Percentiles rank a stretch among this genome's conserved stretches.
Evolutionary conservation across 345 rosid genomes (phyloP).

Genomic region (Acer campestre): DNA sequence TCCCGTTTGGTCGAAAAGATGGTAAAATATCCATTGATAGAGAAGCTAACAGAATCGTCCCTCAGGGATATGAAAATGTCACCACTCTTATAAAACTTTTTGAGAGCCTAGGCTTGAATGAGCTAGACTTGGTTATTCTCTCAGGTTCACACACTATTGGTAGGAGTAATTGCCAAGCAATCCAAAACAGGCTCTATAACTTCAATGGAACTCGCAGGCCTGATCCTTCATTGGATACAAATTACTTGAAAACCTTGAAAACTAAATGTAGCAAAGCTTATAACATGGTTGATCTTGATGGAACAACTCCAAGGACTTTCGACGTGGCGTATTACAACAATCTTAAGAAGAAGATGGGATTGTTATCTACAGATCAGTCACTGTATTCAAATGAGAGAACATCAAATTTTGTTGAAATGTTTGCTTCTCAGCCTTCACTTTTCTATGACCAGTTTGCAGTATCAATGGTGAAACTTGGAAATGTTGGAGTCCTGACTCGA

Average conservation of each 20-base stretch:
- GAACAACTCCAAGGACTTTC: slow-evolving; percentile 34
- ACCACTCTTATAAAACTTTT: slow-evolving; percentile 24
- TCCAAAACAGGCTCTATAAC: slow-evolving; percentile 29
- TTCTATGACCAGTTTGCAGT: slow-evolving; percentile 55
- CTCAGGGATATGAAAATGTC: slow-evolving; percentile 30
- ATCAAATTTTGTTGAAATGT: slow-evolving; percentile 40
- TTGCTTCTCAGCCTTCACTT: slow-evolving; percentile 37
- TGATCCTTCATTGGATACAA: slow-evolving; percentile 22
- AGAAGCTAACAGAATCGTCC: slow-evolving; percentile 27
- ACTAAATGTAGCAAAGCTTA: slow-evolving; percentile 15
- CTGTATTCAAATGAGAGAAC: slow-evolving; percentile 49
- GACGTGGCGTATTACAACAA: slow-evolving; percentile 37
- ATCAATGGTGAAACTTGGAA: slow-evolving; percentile 63
- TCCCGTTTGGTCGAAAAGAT: slow-evolving; percentile 40
- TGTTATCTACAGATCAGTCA: slow-evolving; percentile 51
- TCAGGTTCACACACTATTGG: slow-evolving; percentile 47
- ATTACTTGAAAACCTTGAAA: slow-evolving; percentile 19
- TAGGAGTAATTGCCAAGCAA: slow-evolving; percentile 30
- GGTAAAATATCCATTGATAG: slow-evolving; percentile 31
- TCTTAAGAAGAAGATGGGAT: slow-evolving; percentile 40
- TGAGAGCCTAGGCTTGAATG: slow-evolving; percentile 20
- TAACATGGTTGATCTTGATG: slow-evolving; percentile 31
- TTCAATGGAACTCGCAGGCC: slow-evolving; percentile 19
- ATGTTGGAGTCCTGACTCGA: slow-evolving; percentile 30
- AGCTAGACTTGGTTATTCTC: slow-evolving; percentile 36